Evolutionary conservation across 768 basidiomycete genomes (phyloP).

Genomic region (Lepiota venenata): DNA sequence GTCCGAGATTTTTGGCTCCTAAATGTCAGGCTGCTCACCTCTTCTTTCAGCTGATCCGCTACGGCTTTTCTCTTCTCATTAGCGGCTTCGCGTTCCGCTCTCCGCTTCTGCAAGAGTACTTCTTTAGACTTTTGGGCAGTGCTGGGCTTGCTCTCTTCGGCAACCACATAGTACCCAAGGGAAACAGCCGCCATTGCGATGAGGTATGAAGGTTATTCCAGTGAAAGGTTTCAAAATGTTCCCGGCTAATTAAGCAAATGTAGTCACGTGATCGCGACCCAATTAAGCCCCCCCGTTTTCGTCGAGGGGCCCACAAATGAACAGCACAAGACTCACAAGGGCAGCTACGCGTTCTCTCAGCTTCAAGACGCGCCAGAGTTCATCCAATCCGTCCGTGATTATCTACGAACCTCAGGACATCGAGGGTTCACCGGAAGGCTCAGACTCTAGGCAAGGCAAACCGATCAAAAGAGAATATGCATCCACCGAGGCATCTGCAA

Average conservation of each 20-base stretch:
- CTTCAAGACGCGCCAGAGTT: slow-evolving; percentile 5
- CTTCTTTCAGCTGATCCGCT: slow-evolving; percentile 14
- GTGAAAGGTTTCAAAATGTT: too few relatives aligned
- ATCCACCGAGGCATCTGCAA: background rate
- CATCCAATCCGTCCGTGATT: background rate
- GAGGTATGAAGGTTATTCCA: too few relatives aligned
- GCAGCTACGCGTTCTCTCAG: slow-evolving; percentile 7
- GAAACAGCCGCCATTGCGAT: too few relatives aligned
- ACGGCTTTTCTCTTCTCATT: background rate
- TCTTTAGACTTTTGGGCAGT: too few relatives aligned
- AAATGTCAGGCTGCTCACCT: slow-evolving; percentile 7
- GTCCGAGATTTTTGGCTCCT: background rate
- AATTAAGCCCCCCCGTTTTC: too few relatives aligned
- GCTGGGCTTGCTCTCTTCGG: too few relatives aligned
- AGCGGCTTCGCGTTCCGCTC: background rate
- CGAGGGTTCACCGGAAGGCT: background rate
- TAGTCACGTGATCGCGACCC: too few relatives aligned
- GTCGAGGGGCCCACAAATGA: background rate
- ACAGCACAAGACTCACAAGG: background rate
- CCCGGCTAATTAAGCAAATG: too few relatives aligned
- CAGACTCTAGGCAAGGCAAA: background rate
- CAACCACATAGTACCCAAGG: too few relatives aligned
- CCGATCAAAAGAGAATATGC: background rate
- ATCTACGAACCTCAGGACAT: slow-evolving; percentile 4
- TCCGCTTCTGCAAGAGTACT: too few relatives aligned